Percentiles rank a stretch among this genome's conserved stretches.
Conservation (phyloP, 2,329 filamentous ascomycete species). For the Tetracladium maxilliforme region DNA sequence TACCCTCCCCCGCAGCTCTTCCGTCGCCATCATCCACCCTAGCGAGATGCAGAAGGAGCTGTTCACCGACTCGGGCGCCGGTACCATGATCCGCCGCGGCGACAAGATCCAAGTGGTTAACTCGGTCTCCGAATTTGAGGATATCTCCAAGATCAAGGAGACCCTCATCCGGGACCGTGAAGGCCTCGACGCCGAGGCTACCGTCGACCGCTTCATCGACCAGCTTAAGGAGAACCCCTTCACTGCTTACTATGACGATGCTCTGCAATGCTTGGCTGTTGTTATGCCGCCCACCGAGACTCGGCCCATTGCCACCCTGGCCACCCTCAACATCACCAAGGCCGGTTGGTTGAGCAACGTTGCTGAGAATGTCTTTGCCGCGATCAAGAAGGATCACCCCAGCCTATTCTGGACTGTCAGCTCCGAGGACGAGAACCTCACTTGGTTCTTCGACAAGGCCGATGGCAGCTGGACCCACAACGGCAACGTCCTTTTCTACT, state of each 20-base stretch:
- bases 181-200: conserved; percentile 66
- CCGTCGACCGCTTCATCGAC: conserved; percentile 76
- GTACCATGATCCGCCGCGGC: conserved; percentile 81
- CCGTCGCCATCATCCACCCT: conserved; percentile 94
- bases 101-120: conserved; percentile 72
- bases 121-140: conserved; percentile 58
- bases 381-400: conserved; percentile 85
- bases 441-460: conserved; percentile 96
- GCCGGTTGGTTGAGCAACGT: conserved; percentile 89
- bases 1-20: conserved; percentile 78
- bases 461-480: conserved; percentile 79
- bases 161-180: conserved; percentile 71
- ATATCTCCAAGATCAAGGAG: conserved; percentile 64
- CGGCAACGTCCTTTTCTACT: conserved; percentile 92
- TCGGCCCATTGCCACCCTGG: conserved; percentile 62
- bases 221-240: conserved; percentile 66
- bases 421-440: conserved; percentile 89
- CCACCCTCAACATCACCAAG: conserved; percentile 87
- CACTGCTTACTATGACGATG: conserved; percentile 87
- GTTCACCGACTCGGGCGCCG: conserved; percentile 90
- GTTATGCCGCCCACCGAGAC: conserved; percentile 61
- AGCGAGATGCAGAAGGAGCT: conserved; percentile 92
- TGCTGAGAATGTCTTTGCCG: conserved; percentile 85
- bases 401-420: conserved; percentile 94
- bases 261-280: conserved; percentile 83